Percentiles rank a stretch among this genome's conserved stretches.
phyloP scores from a whole-genome alignment of 1,139 yeast species.

The Kluyveromyces sp. region DNA sequence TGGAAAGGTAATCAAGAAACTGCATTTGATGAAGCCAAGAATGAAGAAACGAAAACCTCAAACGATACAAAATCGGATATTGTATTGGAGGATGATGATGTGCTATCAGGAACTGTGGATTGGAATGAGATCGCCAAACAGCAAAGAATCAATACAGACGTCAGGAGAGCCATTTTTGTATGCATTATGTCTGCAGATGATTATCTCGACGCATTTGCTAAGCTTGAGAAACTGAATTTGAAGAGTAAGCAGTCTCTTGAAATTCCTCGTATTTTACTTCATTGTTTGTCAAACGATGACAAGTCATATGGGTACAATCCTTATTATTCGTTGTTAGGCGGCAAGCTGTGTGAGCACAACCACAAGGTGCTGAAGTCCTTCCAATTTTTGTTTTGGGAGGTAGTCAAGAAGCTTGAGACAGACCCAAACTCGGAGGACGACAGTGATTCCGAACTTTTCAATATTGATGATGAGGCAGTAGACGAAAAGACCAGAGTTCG shows the following conservation, averaged over 20 bases:
- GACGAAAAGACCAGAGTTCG: constrained; percentile 49
- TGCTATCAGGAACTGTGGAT: constrained; percentile 66
- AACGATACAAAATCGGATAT: constrained; percentile 13
- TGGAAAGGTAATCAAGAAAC: constrained; percentile 61
- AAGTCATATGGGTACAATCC: constrained; percentile 66
- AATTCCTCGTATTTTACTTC: constrained; percentile 75
- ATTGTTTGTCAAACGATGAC: constrained; percentile 74
- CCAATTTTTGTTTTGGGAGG: constrained; percentile 88
- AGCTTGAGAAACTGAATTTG: constrained; percentile 70
- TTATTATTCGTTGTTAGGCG: constrained; percentile 76
- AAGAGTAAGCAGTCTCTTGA: constrained; percentile 83
- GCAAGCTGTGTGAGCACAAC: constrained; percentile 60
- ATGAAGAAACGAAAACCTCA: constrained; percentile 23
- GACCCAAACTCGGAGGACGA: constrained; percentile 37
- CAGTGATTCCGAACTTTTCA: constrained; percentile 33
- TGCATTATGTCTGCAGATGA: constrained; percentile 95
- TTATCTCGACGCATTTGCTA: constrained; percentile 77
- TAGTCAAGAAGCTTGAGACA: constrained; percentile 64
- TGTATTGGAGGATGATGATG: constrained; percentile 34
- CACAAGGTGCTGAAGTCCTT: constrained; percentile 69
- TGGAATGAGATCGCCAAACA: constrained; percentile 82
- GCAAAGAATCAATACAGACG: constrained; percentile 92
- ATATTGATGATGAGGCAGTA: constrained; percentile 25
- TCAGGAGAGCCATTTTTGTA: constrained; percentile 86
- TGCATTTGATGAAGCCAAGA: constrained; percentile 28